Evolutionary conservation across 192 early-diverging fungal genomes (phyloP).

Genomic region (Rhizophagus sp.): DNA sequence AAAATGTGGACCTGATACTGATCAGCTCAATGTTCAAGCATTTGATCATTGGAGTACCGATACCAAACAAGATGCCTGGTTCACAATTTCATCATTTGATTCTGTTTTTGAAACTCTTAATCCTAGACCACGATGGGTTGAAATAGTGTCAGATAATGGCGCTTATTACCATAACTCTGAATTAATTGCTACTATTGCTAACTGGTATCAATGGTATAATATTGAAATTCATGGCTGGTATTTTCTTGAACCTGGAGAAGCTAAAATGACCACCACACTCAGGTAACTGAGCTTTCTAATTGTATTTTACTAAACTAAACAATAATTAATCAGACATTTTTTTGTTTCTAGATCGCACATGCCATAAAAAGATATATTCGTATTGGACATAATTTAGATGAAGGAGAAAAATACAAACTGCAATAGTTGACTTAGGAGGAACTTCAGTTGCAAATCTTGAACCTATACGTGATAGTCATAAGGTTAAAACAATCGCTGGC

Average conservation of each 20-base stretch:
- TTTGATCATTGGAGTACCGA: neutral
- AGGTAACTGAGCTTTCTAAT: too few species aligned
- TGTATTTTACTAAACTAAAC: too few species aligned
- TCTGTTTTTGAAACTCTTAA: neutral
- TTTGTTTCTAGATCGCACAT: too few species aligned
- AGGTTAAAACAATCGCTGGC: neutral
- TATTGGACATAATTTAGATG: constrained; percentile 9
- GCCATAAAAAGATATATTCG: constrained; percentile 9
- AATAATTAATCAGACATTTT: too few species aligned
- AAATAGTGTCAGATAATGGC: neutral
- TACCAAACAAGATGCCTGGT: neutral
- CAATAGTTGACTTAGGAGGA: constrained; percentile 4
- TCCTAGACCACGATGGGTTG: neutral
- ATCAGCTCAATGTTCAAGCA: neutral
- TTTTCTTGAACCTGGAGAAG: neutral
- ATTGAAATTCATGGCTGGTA: neutral
- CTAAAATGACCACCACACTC: too few species aligned
- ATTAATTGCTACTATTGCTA: neutral
- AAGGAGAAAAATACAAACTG: constrained; percentile 12
- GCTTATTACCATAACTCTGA: neutral
- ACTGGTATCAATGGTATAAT: neutral
- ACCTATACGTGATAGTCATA: neutral
- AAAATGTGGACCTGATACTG: neutral
- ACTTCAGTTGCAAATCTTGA: constrained; percentile 6
- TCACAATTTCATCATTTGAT: neutral